Conservation (phyloP, 2,329 filamentous ascomycete species). For the Paraphaeosphaeria minitans region DNA sequence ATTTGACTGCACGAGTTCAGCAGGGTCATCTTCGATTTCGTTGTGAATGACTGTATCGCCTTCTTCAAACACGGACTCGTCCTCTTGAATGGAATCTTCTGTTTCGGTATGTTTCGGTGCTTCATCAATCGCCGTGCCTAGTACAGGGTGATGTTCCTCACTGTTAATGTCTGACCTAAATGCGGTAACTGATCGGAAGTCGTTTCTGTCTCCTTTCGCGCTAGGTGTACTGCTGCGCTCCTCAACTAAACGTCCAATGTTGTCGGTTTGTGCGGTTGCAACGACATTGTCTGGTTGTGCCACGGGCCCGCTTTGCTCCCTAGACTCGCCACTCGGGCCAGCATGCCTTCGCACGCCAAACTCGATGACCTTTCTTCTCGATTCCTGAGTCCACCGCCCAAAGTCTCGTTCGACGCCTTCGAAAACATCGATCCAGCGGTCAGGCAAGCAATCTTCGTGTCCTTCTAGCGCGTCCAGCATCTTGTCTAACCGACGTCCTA, state of each 20-base stretch:
- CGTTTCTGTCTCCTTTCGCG: background rate
- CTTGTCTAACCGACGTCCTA: constrained; percentile 76
- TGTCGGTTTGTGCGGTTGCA: constrained; percentile 2
- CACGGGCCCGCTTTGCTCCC: constrained; percentile 3
- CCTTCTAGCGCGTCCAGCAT: constrained; percentile 90
- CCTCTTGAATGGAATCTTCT: constrained; percentile 20
- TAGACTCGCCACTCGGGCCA: constrained; percentile 4
- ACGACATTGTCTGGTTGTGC: constrained; percentile 18
- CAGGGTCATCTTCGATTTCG: constrained; percentile 23
- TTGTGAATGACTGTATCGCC: constrained; percentile 43
- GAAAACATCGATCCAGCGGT: constrained; percentile 85
- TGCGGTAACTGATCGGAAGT: constrained; percentile 1
- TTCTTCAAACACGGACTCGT: constrained; percentile 42
- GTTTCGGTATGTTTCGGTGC: background rate
- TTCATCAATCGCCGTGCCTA: background rate
- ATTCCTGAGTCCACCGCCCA: constrained; percentile 78
- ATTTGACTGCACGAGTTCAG: constrained; percentile 8
- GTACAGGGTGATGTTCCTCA: background rate
- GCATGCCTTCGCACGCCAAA: constrained; percentile 55
- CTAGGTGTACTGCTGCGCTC: background rate
- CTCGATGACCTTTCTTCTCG: constrained; percentile 74
- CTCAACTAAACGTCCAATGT: background rate
- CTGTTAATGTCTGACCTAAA: background rate
- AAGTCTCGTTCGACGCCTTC: constrained; percentile 80
- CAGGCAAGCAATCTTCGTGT: constrained; percentile 79